These are phyloP conservation scores for Tricholoma furcatifolium DNA, from an alignment of 768 basidiomycete genomes.

Conservation along the genomic window DNA sequence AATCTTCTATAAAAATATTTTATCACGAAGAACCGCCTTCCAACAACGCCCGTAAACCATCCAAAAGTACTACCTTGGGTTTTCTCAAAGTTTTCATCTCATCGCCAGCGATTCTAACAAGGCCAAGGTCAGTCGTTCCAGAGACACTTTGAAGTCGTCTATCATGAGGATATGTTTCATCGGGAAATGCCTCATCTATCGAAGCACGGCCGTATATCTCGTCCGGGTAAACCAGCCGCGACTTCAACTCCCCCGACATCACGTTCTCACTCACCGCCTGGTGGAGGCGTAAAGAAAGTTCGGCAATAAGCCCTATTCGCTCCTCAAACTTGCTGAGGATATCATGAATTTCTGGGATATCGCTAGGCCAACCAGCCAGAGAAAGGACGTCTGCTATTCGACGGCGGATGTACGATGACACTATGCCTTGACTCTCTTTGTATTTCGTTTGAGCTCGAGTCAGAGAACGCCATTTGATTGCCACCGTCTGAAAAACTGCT, in stretches of 20 bases:
- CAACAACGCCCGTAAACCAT: conserved; percentile 2
- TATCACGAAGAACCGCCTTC: background rate
- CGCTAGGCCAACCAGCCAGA: conserved; percentile 16
- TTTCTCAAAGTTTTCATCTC: conserved; percentile 5
- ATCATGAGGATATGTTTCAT: background rate
- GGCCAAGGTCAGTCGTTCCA: conserved; percentile 15
- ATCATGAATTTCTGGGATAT: background rate
- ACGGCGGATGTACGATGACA: conserved; percentile 5
- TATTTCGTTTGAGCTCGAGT: conserved; percentile 14
- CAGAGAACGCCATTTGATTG: conserved; percentile 14
- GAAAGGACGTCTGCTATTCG: conserved; percentile 10
- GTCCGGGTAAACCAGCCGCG: conserved; percentile 3
- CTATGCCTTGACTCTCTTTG: conserved; percentile 2
- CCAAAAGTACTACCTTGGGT: conserved; percentile 8
- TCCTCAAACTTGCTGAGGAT: conserved; percentile 2
- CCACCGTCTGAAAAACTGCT: conserved; percentile 14
- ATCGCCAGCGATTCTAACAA: conserved; percentile 2
- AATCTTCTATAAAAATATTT: background rate
- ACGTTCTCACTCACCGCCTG: conserved; percentile 10
- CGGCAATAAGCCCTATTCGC: conserved; percentile 2
- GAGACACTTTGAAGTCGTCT: background rate
- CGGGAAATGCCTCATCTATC: conserved; percentile 17
- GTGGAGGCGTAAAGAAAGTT: conserved; percentile 10
- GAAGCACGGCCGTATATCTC: conserved; percentile 1
- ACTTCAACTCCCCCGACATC: conserved; percentile 9